phyloP scores from a whole-genome alignment of 2,329 filamentous ascomycete genomes.

The Pseudogymnoascus sp. region DNA sequence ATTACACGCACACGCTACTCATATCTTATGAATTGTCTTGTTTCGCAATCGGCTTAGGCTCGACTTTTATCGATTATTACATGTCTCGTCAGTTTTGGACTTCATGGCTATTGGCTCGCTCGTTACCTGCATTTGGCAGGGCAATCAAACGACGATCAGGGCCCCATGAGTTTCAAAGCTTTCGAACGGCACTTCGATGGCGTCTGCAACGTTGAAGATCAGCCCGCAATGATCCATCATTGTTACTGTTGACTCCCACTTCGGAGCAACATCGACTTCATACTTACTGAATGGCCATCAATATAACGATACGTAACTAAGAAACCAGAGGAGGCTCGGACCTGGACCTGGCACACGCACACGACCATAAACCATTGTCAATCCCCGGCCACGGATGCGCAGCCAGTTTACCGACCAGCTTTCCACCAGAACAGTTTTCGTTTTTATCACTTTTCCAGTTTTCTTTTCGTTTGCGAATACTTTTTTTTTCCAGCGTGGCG shows the following conservation, averaged over 20 bases:
- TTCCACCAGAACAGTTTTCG: conserved; percentile 1
- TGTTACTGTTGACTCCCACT: conserved; percentile 1
- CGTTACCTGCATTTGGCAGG: not conserved
- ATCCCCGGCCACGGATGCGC: not conserved
- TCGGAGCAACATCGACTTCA: conserved; percentile 1
- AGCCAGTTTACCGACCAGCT: not conserved
- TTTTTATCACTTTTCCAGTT: not conserved
- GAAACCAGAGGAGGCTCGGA: not conserved
- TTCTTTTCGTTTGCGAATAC: not conserved
- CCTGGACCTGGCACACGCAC: not conserved
- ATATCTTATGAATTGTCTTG: conserved; percentile 26
- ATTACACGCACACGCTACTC: conserved; percentile 19
- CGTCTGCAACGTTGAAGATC: conserved; percentile 13
- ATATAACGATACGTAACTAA: not conserved
- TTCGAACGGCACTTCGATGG: conserved; percentile 31
- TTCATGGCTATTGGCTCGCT: conserved; percentile 22
- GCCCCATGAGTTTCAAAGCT: conserved; percentile 20
- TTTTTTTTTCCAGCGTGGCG: not conserved
- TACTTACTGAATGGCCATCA: not conserved
- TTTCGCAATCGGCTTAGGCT: conserved; percentile 22
- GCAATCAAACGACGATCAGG: conserved; percentile 14
- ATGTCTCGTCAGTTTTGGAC: conserved; percentile 28
- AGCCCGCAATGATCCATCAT: not conserved
- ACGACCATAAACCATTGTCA: not conserved
- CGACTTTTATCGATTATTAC: conserved; percentile 23